Base-by-base conservation (phyloP, 768 basidiomycete species). In the Baorangia bicolor region DNA sequence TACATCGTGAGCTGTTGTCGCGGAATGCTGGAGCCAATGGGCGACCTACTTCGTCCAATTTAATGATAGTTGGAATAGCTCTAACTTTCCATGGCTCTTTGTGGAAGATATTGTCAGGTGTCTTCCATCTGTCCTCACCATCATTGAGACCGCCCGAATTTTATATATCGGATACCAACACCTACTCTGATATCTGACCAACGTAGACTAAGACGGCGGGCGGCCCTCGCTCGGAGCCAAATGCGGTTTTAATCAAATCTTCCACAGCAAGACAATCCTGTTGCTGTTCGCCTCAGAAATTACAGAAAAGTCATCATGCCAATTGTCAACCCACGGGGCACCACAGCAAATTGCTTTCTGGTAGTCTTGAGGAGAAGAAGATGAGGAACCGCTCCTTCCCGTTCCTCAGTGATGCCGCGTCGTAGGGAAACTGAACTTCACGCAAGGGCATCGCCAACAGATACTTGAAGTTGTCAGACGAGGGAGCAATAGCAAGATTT, bases 181-280 rank as follows among this genome's bases (percentile, higher is more conserved):
- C 85, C 69, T 64, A 92, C 90, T 83, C 79, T 49, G 77, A 55
- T 61, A 70, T 78, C 67, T 85, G 79, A 12, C 90, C 90, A 49
- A 90, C 87, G 60, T 87, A 88, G 31, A 90, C 77, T 42, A 92
- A 75, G 51, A 83, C 64, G 9, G 79, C 89, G 13, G 76, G 74
- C 40, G 84, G 86, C 4, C 58, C 77, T 62, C 65, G 75, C 63
- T 53, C 69, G 14, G 70, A 58, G 12, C 68, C 65, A 55, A 91
- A 90, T 0, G 76, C 78, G 10, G 78, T 64, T 53, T 76, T 69
- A 28, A 91, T 75, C 38, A 82, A 56, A 2, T 71, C 65, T 53
- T 92, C 86, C 28, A 91, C 84, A 34, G 67, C 79, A 30, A 74
- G 72, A 66, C 90, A 91, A 64, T 92, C 90, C 90, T 84, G 53